A percentile compares a stretch with the other conserved stretches of the same genome.
These are phyloP conservation scores for Astrephomene gubernaculifera DNA, from an alignment of 139 green algal species.

Conservation along the genomic window DNA sequence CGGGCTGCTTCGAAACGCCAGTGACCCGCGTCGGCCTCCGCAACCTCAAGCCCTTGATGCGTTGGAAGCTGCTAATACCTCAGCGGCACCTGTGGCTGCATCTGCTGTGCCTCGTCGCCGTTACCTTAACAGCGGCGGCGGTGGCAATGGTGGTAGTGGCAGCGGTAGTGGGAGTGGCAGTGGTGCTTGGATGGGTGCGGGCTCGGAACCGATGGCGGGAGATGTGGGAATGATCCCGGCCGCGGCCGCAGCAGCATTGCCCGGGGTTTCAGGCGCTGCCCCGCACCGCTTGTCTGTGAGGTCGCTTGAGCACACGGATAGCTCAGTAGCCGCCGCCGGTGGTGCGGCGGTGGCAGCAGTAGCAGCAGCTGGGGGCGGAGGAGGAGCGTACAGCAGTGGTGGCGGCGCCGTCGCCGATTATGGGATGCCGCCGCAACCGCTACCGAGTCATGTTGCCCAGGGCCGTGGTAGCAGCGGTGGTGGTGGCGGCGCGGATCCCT, in stretches of 20 bases:
- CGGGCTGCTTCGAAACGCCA: too few relatives aligned
- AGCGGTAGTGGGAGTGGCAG: background rate
- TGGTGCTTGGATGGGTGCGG: too few relatives aligned
- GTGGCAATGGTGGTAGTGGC: background rate
- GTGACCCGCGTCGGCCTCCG: background rate
- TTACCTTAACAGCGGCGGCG: background rate
- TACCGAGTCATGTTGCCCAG: too few relatives aligned
- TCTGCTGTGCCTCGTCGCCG: too few relatives aligned
- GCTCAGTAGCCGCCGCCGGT: background rate
- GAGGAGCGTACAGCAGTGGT: background rate
- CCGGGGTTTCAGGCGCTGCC: too few relatives aligned
- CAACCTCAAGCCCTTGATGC: background rate
- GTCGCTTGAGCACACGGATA: too few relatives aligned
- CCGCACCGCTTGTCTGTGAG: too few relatives aligned
- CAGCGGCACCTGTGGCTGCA: background rate
- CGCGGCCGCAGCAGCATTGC: too few relatives aligned
- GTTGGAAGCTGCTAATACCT: background rate
- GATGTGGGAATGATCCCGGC: too few relatives aligned
- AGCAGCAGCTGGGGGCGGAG: background rate
- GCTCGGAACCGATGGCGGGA: too few relatives aligned
- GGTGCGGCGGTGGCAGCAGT: background rate
- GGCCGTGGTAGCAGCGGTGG: conserved; percentile 16
- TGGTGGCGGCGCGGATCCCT: background rate
- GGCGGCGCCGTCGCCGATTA: too few relatives aligned
- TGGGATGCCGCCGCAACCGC: too few relatives aligned